Base-by-base conservation (phyloP, 192 early-diverging fungal species). In the Podila verticillata region DNA sequence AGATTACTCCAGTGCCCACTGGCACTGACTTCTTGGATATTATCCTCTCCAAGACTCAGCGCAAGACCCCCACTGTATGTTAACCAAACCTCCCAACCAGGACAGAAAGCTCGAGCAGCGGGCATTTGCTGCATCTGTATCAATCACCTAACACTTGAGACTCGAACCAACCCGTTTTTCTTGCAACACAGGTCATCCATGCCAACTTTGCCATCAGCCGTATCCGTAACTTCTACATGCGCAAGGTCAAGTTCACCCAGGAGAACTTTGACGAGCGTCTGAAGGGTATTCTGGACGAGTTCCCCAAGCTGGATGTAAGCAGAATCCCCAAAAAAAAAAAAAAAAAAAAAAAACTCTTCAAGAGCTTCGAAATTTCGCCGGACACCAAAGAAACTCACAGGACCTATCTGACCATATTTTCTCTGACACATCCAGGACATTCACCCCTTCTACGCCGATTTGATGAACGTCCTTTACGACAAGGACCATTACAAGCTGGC, bases 391-490 rank as follows among this genome's bases (percentile, higher is more conserved):
- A 15, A 4, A 17, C 39, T 15, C 17, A 15, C 1, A 44, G 12
- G 12, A 39, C 12, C 39, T 44, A 44, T 15, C 39, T 44, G 39
- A 44, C 4, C 39, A 2, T 15, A 44, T 44, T 15, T 44, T 44
- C 0, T 44, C n/a, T 44, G 15, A 44, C 39, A 44, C 39, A 44
- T 44, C 39, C 39, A 44, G 39, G 93, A 99, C 86, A 98, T 99
- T 78, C 98, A 99, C 75, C 98, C 98, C 44, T 99, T 99, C 86
- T 99, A 99, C 83, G 89, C 98, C 15, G 98, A 99, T 83, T 87
- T 99, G 73, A 99, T 99, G 97, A 99, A 99, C 88, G 98, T 99
- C 44, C 91, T 99, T 64, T 99, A 99, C 88, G 98, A 99, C 89
- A 95, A 95, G 85, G 98, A 99, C 83, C 98, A 99, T 88, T 99